Evolutionary conservation across 2,329 filamentous ascomycete genomes (phyloP), one percentile per base, ranked within the genome.

Genomic region (Didymella segeticola): DNA sequence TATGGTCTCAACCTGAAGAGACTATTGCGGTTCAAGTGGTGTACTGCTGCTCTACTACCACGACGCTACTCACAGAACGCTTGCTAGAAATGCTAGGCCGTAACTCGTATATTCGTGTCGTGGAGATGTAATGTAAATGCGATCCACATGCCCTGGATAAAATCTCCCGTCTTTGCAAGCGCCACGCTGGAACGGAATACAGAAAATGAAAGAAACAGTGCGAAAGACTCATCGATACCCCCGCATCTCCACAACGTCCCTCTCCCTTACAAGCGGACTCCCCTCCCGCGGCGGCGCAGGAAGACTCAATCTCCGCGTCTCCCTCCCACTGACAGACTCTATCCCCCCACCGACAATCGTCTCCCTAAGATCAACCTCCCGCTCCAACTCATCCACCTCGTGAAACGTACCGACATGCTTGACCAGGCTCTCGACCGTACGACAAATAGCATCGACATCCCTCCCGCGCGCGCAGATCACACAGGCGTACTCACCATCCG

Each of bases 381-480:
- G 36, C 47, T 72, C 68, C 30, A 73, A 51, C 55, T 75, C 73
- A 1, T 55, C 50, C 1, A 68, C 62, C 12, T 70, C 68, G 30
- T 75, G 73, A 23, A 61, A 72, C 7, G 62, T 64, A 1, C 70
- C 71, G 1, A 75, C 70, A 33, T 75, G 72, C 19, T 73, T 70
- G 2, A 75, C 70, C 12, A 75, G 46, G n/a, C 61, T 62, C 46
- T 74, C 70, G 12, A 72, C 68, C 7, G 58, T 70, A 3, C 72
- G 59, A 22, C 71, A 74, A 5, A 75, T 64, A 0, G 72, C 72
- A 58, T 75, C 72, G 1, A 70, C 65, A 2, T 75, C 72, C 3
- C 70, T 55, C n/a, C 64, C 51, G 38, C 58, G 57, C 38, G 56
- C 68, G 50, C 73, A 75, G 3, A 75, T 65, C 5, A 72, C 66